phyloP scores from a whole-genome alignment of 768 basidiomycete genomes.

The Tulasnella sp. region DNA sequence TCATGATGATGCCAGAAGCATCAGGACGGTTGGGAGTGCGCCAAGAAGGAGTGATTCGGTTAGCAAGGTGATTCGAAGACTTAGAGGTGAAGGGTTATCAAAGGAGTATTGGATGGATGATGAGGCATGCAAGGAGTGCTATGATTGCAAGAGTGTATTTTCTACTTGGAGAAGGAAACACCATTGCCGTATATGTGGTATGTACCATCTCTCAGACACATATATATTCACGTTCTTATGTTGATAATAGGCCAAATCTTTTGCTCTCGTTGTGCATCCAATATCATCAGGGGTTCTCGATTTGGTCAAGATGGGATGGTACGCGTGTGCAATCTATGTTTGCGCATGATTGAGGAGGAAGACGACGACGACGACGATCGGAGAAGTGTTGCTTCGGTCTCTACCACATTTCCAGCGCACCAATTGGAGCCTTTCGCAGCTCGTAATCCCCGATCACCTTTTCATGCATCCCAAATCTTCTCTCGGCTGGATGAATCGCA shows the following conservation, averaged over 20 bases:
- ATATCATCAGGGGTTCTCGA: conserved; percentile 85
- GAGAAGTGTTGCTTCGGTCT: conserved; percentile 64
- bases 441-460: conserved; percentile 65
- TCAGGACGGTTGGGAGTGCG: conserved; percentile 49
- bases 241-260: conserved; percentile 72
- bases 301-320: conserved; percentile 95
- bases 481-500: conserved; percentile 63
- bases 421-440: conserved; percentile 40
- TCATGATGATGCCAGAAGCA: conserved; percentile 77
- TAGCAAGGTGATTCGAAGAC: conserved; percentile 78
- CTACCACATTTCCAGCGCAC: conserved; percentile 62
- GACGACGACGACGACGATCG: conserved; percentile 78
- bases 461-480: conserved; percentile 65
- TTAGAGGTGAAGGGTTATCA: conserved; percentile 86
- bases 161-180: conserved; percentile 92
- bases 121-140: conserved; percentile 88
- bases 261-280: conserved; percentile 92
- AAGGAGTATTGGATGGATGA: conserved; percentile 99
- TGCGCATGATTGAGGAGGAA: conserved; percentile 80
- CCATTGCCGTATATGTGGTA: conserved; percentile 94
- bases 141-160: conserved; percentile 89
- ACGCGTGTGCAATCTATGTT: conserved; percentile 87
- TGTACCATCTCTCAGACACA: conserved; percentile 2
- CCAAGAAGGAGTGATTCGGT: conserved; percentile 64
- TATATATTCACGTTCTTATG: not conserved